Evolutionary conservation across 139 green algal genomes (phyloP), one percentile per base, ranked within the genome.

Genomic region (Closterium sp.): DNA sequence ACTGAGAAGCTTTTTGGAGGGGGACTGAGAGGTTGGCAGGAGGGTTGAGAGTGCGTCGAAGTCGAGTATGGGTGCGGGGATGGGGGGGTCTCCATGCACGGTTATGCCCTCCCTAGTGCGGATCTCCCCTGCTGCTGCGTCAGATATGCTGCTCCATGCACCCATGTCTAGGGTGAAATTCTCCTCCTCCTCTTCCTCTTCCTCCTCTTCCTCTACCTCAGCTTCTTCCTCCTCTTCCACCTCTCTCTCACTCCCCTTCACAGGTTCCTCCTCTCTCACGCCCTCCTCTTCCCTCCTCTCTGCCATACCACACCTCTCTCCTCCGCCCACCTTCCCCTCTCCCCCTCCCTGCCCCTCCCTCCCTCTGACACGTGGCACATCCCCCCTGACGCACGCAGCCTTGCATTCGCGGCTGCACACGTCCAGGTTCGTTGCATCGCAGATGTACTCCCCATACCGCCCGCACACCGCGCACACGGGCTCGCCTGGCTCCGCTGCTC

Each of bases 371-470:
- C 43, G 43, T 69, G 43, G 43, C 43, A 69, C 43, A 25, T 69
- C 43, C 43, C 43, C 43, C 43, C 12, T 16, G 23, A 69, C 43
- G 8, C 43, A 69, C 43, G 43, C 89, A 0, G 89, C 89, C 35
- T 92, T 92, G 89, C 89, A 92, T 34, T 92, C 89, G 35, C 89
- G 66, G 86, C 89, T 92, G 89, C 89, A 92, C 25, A 92, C 85
- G 55, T 92, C 89, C 84, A 90, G 35, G 32, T 92, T n/a, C 34
- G 89, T 92, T 81, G 32, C 64, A 32, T 92, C 89, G 33, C 89
- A 92, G 30, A 92, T 33, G 19, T 92, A 92, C 86, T 92, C 89
- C 25, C 66, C 89, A 33, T 92, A 92, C 21, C 86, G 21, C 64
- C 69, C 69, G 19, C 89, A 92, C 30, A 92, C 28, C 43, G 90